Conservation (phyloP, 2,329 filamentous ascomycete genomes). For the Pestalotiopsis sp. region DNA sequence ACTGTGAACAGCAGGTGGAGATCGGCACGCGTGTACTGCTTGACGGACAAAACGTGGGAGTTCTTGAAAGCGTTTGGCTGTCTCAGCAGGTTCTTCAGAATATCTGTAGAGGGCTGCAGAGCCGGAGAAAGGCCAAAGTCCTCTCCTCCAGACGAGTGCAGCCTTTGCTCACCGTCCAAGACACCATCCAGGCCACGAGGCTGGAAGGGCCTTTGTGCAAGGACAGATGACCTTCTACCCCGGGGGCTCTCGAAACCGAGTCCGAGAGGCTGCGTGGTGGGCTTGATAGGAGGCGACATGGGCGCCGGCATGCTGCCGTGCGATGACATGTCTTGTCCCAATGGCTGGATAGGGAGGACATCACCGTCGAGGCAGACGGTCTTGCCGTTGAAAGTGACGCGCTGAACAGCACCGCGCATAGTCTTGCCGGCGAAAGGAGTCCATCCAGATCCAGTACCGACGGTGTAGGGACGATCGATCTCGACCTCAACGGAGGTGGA, state of each 20-base stretch:
- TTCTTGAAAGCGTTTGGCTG: slow-evolving; percentile 83
- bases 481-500: slow-evolving; percentile 75
- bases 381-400: slow-evolving; percentile 74
- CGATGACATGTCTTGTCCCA: slow-evolving; percentile 76
- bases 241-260: slow-evolving; percentile 38
- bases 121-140: slow-evolving; percentile 49
- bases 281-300: slow-evolving; percentile 61
- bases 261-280: slow-evolving; percentile 40
- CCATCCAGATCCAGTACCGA: slow-evolving; percentile 57
- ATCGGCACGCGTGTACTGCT: slow-evolving; percentile 84
- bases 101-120: slow-evolving; percentile 54
- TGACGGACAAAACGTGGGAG: slow-evolving; percentile 87
- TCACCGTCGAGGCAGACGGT: slow-evolving; percentile 76
- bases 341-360: slow-evolving; percentile 54
- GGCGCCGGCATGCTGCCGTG: slow-evolving; percentile 54
- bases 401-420: slow-evolving; percentile 71
- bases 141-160: slow-evolving; percentile 34
- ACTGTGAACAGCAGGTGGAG: slow-evolving; percentile 94
- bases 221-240: slow-evolving; percentile 33
- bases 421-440: slow-evolving; percentile 72
- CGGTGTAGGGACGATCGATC: slow-evolving; percentile 69
- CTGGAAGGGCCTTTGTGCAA: slow-evolving; percentile 35
- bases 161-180: slow-evolving; percentile 25
- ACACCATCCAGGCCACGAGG: slow-evolving; percentile 36
- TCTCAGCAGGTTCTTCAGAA: slow-evolving; percentile 72